phyloP scores from a whole-genome alignment of 176 grass and related monocot genomes.

The Tuctoria greenei region DNA sequence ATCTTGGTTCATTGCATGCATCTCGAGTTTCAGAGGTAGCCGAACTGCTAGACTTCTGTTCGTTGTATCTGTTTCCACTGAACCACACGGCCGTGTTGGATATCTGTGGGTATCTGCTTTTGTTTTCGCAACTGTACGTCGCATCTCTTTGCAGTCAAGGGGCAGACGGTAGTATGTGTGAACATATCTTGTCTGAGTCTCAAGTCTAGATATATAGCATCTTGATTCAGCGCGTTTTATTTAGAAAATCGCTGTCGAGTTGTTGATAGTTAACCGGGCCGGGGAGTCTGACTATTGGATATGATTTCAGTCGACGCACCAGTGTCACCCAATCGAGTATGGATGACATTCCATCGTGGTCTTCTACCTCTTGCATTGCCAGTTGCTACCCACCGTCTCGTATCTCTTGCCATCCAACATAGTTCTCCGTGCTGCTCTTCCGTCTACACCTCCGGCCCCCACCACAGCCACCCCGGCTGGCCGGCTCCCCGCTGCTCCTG shows the following conservation, averaged over 20 bases:
- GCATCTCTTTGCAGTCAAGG: neutral
- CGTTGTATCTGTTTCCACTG: neutral
- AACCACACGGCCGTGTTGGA: neutral
- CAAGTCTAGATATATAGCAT: neutral
- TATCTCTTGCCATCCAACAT: too few species aligned
- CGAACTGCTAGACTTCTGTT: slow-evolving; percentile 1
- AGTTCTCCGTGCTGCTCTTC: too few species aligned
- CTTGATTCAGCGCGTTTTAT: neutral
- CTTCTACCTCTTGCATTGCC: neutral
- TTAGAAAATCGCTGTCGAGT: neutral
- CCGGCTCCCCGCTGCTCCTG: too few species aligned
- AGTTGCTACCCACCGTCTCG: too few species aligned
- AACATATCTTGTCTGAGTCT: neutral
- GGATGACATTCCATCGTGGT: neutral
- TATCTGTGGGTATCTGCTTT: neutral
- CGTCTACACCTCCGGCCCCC: too few species aligned
- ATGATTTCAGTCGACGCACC: neutral
- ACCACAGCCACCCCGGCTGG: too few species aligned
- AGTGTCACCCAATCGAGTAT: too few species aligned
- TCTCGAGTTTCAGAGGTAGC: slow-evolving; percentile 4
- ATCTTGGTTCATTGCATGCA: slow-evolving; percentile 31
- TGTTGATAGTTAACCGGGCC: neutral
- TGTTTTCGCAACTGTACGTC: neutral
- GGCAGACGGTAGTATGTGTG: neutral
- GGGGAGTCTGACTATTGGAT: neutral